A percentile compares a stretch with the other conserved stretches of the same genome.
These are phyloP conservation scores for Candida incommunis DNA, from an alignment of 805 yeast genomes.

Conservation along the genomic window DNA sequence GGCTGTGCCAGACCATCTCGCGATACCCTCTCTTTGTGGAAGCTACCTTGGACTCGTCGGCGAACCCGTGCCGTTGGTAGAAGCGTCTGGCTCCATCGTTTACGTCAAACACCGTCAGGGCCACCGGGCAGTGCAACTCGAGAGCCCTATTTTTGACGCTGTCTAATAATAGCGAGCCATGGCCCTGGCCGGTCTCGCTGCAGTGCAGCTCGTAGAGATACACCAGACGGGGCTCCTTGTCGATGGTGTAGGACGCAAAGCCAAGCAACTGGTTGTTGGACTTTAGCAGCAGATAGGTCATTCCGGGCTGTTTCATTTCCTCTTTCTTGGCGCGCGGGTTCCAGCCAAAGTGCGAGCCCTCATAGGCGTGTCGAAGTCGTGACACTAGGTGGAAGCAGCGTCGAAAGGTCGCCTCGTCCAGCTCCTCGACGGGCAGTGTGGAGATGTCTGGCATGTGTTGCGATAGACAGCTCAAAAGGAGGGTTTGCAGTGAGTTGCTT, in stretches of 20 bases:
- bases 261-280: slow-evolving; percentile 5
- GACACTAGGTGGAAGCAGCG: neutral
- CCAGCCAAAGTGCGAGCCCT: slow-evolving; percentile 16
- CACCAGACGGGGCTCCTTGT: neutral
- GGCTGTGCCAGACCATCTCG: neutral
- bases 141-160: slow-evolving; percentile 3
- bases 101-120: slow-evolving; percentile 14
- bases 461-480: too few species aligned
- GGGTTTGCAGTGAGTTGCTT: too few species aligned
- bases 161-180: slow-evolving; percentile 12
- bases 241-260: slow-evolving; percentile 11
- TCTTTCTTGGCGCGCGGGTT: slow-evolving; percentile 8
- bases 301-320: slow-evolving; percentile 13
- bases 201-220: slow-evolving; percentile 19
- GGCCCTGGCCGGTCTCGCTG: slow-evolving; percentile 9
- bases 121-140: slow-evolving; percentile 4
- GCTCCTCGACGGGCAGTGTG: neutral
- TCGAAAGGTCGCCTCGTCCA: neutral
- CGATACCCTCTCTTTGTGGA: neutral
- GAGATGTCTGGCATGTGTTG: too few species aligned
- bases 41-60: neutral
- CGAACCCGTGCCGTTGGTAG: slow-evolving; percentile 12
- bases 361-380: slow-evolving; percentile 8
- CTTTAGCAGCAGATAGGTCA: slow-evolving; percentile 8
- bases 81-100: slow-evolving; percentile 13